Base-by-base conservation (phyloP, 139 green algal species). In the Auxenochlorella pyrenoidosa region DNA sequence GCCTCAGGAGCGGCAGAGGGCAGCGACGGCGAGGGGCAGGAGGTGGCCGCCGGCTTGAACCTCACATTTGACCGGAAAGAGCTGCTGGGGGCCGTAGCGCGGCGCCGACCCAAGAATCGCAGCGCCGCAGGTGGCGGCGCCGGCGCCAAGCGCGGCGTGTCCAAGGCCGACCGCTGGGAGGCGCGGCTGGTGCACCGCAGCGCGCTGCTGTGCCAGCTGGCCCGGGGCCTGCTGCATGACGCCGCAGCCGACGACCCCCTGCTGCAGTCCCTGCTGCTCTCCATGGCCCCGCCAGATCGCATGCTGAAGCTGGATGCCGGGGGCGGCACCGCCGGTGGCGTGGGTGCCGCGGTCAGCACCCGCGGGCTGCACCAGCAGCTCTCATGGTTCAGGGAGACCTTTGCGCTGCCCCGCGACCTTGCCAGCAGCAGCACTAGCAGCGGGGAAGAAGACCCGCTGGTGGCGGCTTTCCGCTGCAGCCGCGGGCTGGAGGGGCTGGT, bases 141-240 rank as follows among this genome's bases (percentile, higher is more conserved):
- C 30, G 41, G 24, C 44, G 32, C n/a, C 28, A 41, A 76, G 28
- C 83, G 41, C 6, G 65, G 77, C 21, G 88, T 88, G 30, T 85
- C 79, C 22, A 88, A 91, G 70, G 79, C 84, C 40, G 87, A 95
- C 34, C 88, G 93, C 12, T 79, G 92, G 82, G 72, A 66, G 5
- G 90, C 91, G 13, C 75, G n/a, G 51, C 68, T 93, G 86, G 86
- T 96, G 73, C 95, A 97, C 88, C 76, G 86, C 0, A 83, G 81
- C 13, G 90, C 95, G 72, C 81, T 95, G 75, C 88, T 97, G 83
- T 96, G 93, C 89, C 89, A 96, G 84, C 89, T 97, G 76, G 93
- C 82, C 0, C 87, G 91, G 6, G 91, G 87, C 40, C 51, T 92
- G 68, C 68, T 91, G 47, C 60, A 91, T 30, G 95, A 98, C 75